phyloP scores from a whole-genome alignment of 2,329 filamentous ascomycete species.

The Grosmannia serpens region DNA sequence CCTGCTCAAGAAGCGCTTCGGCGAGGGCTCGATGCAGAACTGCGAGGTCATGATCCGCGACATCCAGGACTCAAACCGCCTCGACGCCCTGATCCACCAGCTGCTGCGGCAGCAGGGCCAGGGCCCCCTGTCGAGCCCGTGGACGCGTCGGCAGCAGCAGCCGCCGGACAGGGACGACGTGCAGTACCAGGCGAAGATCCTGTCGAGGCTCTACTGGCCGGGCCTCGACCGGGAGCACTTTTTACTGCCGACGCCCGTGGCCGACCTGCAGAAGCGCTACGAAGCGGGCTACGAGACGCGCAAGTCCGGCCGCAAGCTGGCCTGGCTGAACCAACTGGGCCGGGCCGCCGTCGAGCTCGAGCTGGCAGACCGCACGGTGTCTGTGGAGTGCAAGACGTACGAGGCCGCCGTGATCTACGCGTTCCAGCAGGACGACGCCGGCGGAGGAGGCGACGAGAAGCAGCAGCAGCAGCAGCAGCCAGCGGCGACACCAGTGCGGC shows the following conservation, averaged over 20 bases:
- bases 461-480: slow-evolving; percentile 16
- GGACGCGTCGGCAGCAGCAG: slow-evolving; percentile 11
- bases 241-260: slow-evolving; percentile 46
- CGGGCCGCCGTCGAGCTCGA: slow-evolving; percentile 72
- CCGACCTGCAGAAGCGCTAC: slow-evolving; percentile 56
- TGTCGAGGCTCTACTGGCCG: slow-evolving; percentile 92
- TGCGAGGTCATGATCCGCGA: slow-evolving; percentile 98
- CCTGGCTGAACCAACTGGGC: slow-evolving; percentile 76
- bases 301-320: slow-evolving; percentile 75
- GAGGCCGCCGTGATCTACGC: slow-evolving; percentile 81
- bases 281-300: slow-evolving; percentile 64
- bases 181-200: slow-evolving; percentile 64
- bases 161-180: slow-evolving; percentile 19
- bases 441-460: slow-evolving; percentile 18
- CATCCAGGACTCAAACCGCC: slow-evolving; percentile 67
- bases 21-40: slow-evolving; percentile 73
- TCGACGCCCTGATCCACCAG: slow-evolving; percentile 57
- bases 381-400: slow-evolving; percentile 66
- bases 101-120: slow-evolving; percentile 25
- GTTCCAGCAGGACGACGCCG: slow-evolving; percentile 44
- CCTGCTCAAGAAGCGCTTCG: slow-evolving; percentile 78
- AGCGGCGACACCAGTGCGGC: slow-evolving; percentile 22
- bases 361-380: slow-evolving; percentile 65
- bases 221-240: slow-evolving; percentile 61
- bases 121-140: not conserved